A percentile compares a stretch with the other conserved stretches of the same genome.
phyloP scores from a whole-genome alignment of 768 basidiomycete genomes.

The Lactarius hengduanensis region DNA sequence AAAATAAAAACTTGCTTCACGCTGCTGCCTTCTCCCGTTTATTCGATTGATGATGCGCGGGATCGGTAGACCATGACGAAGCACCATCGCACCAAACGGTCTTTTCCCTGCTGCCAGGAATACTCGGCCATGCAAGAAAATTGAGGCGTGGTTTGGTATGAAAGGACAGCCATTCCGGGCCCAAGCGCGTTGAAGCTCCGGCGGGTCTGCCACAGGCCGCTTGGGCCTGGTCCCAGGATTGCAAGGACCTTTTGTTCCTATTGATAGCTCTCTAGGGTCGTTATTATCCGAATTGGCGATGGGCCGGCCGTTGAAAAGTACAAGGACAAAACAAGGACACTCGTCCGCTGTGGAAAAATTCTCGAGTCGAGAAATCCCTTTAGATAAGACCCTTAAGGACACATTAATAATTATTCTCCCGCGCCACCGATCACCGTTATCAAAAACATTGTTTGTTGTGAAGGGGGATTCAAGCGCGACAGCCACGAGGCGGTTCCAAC shows the following conservation, averaged over 20 bases:
- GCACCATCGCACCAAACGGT: not conserved
- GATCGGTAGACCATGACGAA: not conserved
- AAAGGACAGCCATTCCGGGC: not conserved
- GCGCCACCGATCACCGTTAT: not conserved
- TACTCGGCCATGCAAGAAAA: not conserved
- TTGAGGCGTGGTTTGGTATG: not conserved
- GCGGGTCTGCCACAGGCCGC: not conserved
- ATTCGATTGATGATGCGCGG: not conserved
- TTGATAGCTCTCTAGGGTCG: not conserved
- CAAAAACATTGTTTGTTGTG: too few relatives aligned
- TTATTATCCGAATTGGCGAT: not conserved
- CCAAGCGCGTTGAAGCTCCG: not conserved
- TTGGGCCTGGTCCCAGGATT: not conserved
- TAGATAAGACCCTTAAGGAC: not conserved
- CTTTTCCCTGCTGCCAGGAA: not conserved
- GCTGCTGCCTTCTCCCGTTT: not conserved
- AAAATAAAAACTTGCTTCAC: not conserved
- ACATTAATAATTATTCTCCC: not conserved
- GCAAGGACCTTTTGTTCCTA: not conserved
- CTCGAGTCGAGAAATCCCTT: not conserved
- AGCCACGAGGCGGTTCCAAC: not conserved
- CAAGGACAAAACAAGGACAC: not conserved
- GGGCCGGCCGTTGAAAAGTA: not conserved
- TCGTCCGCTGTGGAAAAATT: not conserved
- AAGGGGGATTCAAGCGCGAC: not conserved